These are phyloP conservation scores for Trichosporon inkin DNA, from an alignment of 1,284 basidiomycete genomes.

Conservation along the genomic window DNA sequence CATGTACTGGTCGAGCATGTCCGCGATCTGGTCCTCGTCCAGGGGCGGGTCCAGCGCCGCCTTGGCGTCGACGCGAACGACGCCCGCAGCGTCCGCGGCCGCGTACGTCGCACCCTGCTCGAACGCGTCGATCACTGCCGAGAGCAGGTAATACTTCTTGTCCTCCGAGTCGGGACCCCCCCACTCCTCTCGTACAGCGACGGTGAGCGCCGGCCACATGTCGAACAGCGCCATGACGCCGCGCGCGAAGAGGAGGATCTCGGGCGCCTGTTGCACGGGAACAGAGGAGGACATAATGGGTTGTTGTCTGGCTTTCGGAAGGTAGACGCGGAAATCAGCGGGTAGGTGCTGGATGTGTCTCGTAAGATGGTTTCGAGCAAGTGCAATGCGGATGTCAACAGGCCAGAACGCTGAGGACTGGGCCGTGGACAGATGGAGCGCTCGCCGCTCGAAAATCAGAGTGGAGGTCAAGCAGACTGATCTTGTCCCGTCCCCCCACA, in stretches of 20 bases:
- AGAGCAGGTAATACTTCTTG: constrained; percentile 77
- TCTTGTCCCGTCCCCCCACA: background rate
- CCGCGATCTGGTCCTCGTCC: constrained; percentile 70
- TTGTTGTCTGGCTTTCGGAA: background rate
- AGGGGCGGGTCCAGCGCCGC: constrained; percentile 53
- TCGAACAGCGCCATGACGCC: constrained; percentile 72
- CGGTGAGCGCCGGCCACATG: constrained; percentile 74
- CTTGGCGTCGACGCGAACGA: constrained; percentile 29
- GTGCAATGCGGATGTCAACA: background rate
- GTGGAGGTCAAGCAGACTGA: background rate
- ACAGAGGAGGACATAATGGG: constrained; percentile 9
- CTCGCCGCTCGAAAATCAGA: constrained; percentile 2
- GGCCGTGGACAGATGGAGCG: background rate
- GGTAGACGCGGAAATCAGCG: background rate
- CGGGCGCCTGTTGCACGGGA: constrained; percentile 10
- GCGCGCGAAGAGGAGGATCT: constrained; percentile 65
- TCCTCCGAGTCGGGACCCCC: constrained; percentile 67
- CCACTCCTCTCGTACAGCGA: constrained; percentile 77
- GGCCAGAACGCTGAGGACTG: background rate
- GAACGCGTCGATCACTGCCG: constrained; percentile 76
- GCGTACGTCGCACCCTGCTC: constrained; percentile 52
- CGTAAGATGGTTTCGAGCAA: background rate
- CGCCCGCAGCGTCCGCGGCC: background rate
- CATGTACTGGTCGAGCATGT: constrained; percentile 67
- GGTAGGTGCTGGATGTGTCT: background rate